A percentile compares a stretch with the other conserved stretches of the same genome.
Conservation (phyloP, 495 filamentous ascomycete species). For the Trichoderma parareesei region DNA sequence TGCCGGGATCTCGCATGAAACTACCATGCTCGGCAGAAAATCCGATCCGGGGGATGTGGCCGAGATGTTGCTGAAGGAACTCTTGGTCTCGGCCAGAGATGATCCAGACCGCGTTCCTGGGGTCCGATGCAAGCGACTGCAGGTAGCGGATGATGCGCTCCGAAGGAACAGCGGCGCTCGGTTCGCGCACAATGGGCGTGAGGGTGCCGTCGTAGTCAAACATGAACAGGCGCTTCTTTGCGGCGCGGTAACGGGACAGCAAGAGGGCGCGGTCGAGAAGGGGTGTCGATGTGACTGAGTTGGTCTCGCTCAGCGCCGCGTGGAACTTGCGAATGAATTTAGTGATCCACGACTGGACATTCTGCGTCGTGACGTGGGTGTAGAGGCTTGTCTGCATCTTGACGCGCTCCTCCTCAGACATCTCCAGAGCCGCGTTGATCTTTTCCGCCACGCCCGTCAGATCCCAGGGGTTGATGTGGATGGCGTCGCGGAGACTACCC, state of each 20-base stretch:
- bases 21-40: slow-evolving; percentile 93
- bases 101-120: slow-evolving; percentile 88
- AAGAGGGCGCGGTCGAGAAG: slow-evolving; percentile 65
- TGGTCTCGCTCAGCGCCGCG: slow-evolving; percentile 66
- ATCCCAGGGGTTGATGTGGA: slow-evolving; percentile 95
- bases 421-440: slow-evolving; percentile 69
- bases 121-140: slow-evolving; percentile 68
- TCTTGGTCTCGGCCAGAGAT: slow-evolving; percentile 88
- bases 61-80: slow-evolving; percentile 80
- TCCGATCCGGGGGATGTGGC: slow-evolving; percentile 74
- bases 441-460: slow-evolving; percentile 67
- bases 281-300: slow-evolving; percentile 68
- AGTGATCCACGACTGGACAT: slow-evolving; percentile 73
- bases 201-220: slow-evolving; percentile 98
- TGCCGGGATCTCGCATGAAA: slow-evolving; percentile 73
- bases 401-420: slow-evolving; percentile 54
- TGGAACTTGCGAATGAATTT: slow-evolving; percentile 68
- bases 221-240: slow-evolving; percentile 78
- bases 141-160: slow-evolving; percentile 71
- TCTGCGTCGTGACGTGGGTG: slow-evolving; percentile 71
- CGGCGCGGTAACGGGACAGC: slow-evolving; percentile 60
- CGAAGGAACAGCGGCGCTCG: slow-evolving; percentile 76
- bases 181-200: slow-evolving; percentile 90
- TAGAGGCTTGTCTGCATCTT: slow-evolving; percentile 58
- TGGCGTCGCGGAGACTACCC: slow-evolving; percentile 71